Percentiles rank a stretch among this genome's conserved stretches.
phyloP scores from a whole-genome alignment of 805 yeast species.

The Komagataella phaffii region DNA sequence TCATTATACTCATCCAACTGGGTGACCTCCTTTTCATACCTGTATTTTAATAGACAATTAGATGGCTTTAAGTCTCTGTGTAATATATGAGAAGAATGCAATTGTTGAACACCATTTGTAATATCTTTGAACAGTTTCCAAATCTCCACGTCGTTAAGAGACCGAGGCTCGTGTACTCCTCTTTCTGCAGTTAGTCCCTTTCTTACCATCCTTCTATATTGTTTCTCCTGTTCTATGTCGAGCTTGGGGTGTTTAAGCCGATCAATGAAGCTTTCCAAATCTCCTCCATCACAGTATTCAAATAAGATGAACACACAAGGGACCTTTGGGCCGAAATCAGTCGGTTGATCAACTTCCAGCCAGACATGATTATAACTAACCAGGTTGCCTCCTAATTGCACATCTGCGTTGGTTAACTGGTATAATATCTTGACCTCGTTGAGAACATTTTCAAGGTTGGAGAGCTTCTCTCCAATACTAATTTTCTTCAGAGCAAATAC shows the following conservation, averaged over 20 bases:
- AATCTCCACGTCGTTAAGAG: constrained; percentile 45
- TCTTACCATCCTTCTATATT: constrained; percentile 12
- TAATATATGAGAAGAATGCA: constrained; percentile 65
- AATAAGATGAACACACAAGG: constrained; percentile 64
- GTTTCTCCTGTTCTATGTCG: constrained; percentile 23
- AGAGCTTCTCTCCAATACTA: constrained; percentile 65
- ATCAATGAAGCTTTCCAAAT: constrained; percentile 53
- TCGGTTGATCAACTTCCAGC: constrained; percentile 54
- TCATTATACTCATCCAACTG: constrained; percentile 10
- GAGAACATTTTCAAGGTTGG: constrained; percentile 56
- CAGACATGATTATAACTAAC: constrained; percentile 86
- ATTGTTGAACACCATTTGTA: constrained; percentile 52
- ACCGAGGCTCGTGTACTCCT: constrained; percentile 7
- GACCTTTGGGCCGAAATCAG: constrained; percentile 40
- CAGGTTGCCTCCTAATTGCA: constrained; percentile 27
- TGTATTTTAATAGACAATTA: constrained; percentile 51
- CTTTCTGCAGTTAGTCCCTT: constrained; percentile 4
- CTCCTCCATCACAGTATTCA: constrained; percentile 85
- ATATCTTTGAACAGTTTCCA: constrained; percentile 55
- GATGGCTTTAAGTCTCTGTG: constrained; percentile 88
- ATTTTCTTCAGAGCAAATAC: constrained; percentile 76
- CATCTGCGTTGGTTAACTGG: constrained; percentile 24
- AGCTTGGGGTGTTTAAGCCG: constrained; percentile 21
- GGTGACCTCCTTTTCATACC: constrained; percentile 11
- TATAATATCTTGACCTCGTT: constrained; percentile 68